A percentile compares a stretch with the other conserved stretches of the same genome.
phyloP scores from a whole-genome alignment of 2,329 filamentous ascomycete genomes.

The Penicillium sp. region DNA sequence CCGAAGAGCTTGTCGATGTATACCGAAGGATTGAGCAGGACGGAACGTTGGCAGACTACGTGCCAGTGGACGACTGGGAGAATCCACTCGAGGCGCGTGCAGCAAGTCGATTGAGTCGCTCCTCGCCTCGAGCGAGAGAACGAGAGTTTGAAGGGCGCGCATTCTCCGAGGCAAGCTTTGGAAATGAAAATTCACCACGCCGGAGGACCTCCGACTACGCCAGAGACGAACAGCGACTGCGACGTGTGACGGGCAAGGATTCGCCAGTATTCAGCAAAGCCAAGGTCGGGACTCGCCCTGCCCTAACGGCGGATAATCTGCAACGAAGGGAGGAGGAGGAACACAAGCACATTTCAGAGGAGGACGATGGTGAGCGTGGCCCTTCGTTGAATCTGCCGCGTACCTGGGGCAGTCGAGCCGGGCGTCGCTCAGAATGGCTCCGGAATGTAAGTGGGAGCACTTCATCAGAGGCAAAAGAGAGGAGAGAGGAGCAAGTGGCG shows the following conservation, averaged over 20 bases:
- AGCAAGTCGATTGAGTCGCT: slow-evolving; percentile 15
- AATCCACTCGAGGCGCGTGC: slow-evolving; percentile 10
- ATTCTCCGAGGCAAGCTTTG: slow-evolving; percentile 35
- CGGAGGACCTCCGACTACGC: slow-evolving; percentile 38
- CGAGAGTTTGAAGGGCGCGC: slow-evolving; percentile 22
- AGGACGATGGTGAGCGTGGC: slow-evolving; percentile 29
- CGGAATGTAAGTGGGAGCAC: slow-evolving; percentile 31
- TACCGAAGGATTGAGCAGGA: slow-evolving; percentile 45
- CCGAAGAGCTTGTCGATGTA: slow-evolving; percentile 39
- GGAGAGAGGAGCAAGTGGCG: slow-evolving; percentile 13
- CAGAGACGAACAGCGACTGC: slow-evolving; percentile 42
- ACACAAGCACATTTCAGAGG: slow-evolving; percentile 10
- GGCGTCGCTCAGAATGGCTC: slow-evolving; percentile 38
- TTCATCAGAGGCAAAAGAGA: slow-evolving; percentile 19
- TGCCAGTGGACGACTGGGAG: slow-evolving; percentile 34
- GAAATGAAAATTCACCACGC: slow-evolving; percentile 37
- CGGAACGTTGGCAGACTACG: slow-evolving; percentile 37
- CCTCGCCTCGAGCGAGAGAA: slow-evolving; percentile 23
- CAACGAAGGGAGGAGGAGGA: slow-evolving; percentile 38
- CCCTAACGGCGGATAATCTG: slow-evolving; percentile 40
- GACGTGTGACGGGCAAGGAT: slow-evolving; percentile 39
- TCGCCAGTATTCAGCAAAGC: slow-evolving; percentile 45
- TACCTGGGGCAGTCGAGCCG: slow-evolving; percentile 40
- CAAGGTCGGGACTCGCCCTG: slow-evolving; percentile 30
- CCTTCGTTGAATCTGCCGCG: slow-evolving; percentile 40